These are phyloP conservation scores for Magnaporthiopsis rhizophila DNA, from an alignment of 2,329 filamentous ascomycete genomes.

Conservation along the genomic window DNA sequence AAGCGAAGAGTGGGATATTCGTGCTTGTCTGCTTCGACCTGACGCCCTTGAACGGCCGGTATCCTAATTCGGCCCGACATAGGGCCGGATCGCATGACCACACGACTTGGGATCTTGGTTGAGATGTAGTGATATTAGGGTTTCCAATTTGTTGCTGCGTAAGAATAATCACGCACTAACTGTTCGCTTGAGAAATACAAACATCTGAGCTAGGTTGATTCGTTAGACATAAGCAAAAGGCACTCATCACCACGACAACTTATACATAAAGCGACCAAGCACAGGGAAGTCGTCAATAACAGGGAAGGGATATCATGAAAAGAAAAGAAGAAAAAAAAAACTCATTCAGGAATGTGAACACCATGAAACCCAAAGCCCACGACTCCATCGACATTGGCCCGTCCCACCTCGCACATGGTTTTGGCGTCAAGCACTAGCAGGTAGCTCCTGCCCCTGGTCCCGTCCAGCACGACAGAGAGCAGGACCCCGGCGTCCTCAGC, in stretches of 20 bases:
- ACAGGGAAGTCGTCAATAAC: not conserved
- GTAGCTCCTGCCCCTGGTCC: constrained; percentile 50
- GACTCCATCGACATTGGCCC: constrained; percentile 53
- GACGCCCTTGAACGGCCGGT: too few species aligned
- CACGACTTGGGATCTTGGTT: too few species aligned
- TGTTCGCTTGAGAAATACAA: too few species aligned
- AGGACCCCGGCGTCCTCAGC: constrained; percentile 57
- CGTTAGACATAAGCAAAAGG: not conserved
- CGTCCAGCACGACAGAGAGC: constrained; percentile 57
- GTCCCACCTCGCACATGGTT: constrained; percentile 54
- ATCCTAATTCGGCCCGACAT: too few species aligned
- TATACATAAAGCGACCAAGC: not conserved
- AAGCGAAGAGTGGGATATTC: too few species aligned
- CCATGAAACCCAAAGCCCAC: constrained; percentile 62
- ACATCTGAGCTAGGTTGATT: too few species aligned
- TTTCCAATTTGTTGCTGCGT: too few species aligned
- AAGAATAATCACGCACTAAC: too few species aligned
- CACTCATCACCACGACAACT: not conserved
- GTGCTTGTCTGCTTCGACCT: too few species aligned
- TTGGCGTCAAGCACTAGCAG: constrained; percentile 56
- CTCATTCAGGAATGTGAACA: constrained; percentile 26
- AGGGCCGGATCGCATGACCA: too few species aligned
- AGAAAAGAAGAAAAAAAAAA: not conserved
- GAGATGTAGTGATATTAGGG: too few species aligned
- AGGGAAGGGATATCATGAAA: not conserved